Evolutionary conservation across 768 basidiomycete genomes (phyloP).

Genomic region (Collybiopsis luxurians): DNA sequence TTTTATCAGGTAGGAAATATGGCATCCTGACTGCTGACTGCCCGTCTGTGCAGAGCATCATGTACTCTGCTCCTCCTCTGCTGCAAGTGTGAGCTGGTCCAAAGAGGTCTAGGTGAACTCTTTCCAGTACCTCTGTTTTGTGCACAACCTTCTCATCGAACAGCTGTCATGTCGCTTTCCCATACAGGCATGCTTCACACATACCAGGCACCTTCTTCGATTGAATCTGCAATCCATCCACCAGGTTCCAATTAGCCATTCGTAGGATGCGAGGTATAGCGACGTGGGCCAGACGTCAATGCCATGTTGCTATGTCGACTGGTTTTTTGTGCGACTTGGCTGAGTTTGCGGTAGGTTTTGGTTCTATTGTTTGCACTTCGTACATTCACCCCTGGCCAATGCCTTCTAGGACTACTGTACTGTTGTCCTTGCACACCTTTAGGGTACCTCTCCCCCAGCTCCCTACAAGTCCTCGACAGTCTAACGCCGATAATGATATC

Average conservation of each 20-base stretch:
- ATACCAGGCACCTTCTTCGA: background rate
- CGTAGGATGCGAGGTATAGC: constrained; percentile 8
- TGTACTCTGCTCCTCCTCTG: constrained; percentile 15
- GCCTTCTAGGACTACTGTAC: background rate
- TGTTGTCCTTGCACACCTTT: background rate
- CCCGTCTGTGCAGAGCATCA: constrained; percentile 22
- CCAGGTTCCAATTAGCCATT: constrained; percentile 12
- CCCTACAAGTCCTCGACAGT: background rate
- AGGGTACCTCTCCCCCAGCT: background rate
- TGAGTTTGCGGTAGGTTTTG: background rate
- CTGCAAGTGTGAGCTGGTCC: constrained; percentile 17
- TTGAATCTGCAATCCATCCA: constrained; percentile 18
- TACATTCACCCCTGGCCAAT: background rate
- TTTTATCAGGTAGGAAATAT: constrained; percentile 22
- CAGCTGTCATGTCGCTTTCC: constrained; percentile 17
- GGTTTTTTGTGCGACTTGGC: background rate
- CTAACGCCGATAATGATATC: background rate
- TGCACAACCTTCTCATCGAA: constrained; percentile 17
- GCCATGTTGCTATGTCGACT: background rate
- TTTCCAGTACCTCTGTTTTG: constrained; percentile 14
- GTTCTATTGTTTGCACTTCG: background rate
- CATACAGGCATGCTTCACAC: constrained; percentile 26
- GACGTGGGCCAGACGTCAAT: constrained; percentile 8
- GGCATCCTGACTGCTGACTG: constrained; percentile 11
- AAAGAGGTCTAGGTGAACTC: constrained; percentile 23